phyloP scores from a whole-genome alignment of 306 rosid species.

The Oxytropis ochrocephala region DNA sequence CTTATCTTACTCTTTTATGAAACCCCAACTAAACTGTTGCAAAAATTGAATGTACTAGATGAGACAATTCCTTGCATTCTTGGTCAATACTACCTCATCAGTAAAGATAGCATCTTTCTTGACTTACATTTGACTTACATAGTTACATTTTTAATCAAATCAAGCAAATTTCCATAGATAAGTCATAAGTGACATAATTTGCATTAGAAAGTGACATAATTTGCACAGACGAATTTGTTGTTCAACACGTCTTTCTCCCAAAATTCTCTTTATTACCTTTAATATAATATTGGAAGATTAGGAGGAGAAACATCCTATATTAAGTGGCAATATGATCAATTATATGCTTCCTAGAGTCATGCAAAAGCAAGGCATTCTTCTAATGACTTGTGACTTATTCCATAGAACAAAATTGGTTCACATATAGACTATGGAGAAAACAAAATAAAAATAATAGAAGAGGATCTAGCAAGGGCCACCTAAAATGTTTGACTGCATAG shows the following conservation, averaged over 20 bases:
- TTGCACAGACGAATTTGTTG: not conserved
- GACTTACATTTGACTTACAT: no score
- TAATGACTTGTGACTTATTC: not conserved
- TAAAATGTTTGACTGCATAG: not conserved
- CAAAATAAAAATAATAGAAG: not conserved
- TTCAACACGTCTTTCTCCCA: not conserved
- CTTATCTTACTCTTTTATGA: not conserved
- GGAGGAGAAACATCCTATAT: not conserved
- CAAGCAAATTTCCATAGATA: not conserved
- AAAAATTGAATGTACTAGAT: not conserved
- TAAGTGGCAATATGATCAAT: not conserved
- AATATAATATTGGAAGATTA: not conserved
- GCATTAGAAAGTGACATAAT: not conserved
- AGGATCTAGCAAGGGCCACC: not conserved
- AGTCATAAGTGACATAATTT: not conserved
- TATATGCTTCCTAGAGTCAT: not conserved
- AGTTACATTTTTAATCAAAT: not conserved
- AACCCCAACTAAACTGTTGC: not conserved
- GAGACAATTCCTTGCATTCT: not conserved
- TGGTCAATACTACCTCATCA: not conserved
- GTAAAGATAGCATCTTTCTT: not conserved
- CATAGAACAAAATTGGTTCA: not conserved
- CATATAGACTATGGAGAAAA: not conserved
- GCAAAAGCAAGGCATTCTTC: not conserved
- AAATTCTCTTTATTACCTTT: not conserved